Evolutionary conservation across 257 asterid species (phyloP).

Genomic region (Jaltomata sinuosa): DNA sequence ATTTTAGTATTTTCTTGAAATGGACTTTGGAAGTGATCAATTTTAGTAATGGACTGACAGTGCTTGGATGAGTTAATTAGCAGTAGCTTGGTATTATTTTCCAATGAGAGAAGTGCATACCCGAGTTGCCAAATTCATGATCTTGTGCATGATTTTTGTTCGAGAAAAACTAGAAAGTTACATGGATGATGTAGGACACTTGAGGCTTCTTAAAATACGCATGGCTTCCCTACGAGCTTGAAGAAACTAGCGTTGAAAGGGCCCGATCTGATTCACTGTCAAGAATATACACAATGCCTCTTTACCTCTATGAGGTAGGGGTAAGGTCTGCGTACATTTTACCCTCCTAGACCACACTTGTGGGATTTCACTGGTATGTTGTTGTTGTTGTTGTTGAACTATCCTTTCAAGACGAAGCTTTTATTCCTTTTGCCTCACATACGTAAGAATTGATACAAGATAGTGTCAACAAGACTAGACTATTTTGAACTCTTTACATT

Average conservation of each 20-base stretch:
- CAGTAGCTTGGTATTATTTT: conserved; percentile 13
- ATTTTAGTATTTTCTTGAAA: too few species aligned
- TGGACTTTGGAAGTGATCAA: too few species aligned
- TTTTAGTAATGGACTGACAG: too few species aligned
- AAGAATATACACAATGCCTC: too few species aligned
- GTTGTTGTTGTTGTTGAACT: not conserved
- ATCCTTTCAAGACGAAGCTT: too few species aligned
- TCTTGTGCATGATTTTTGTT: conserved; percentile 9
- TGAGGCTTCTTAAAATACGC: too few species aligned
- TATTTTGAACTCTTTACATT: not conserved
- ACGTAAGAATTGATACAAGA: not conserved
- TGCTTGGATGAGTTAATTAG: conserved; percentile 9
- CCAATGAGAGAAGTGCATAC: conserved; percentile 4
- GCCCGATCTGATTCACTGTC: too few species aligned
- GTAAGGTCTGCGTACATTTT: too few species aligned
- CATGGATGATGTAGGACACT: too few species aligned
- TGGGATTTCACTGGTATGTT: not conserved
- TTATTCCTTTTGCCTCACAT: not conserved
- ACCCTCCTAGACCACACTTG: not conserved
- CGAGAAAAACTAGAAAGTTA: conserved; percentile 8
- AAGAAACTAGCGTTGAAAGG: too few species aligned
- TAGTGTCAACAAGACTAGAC: not conserved
- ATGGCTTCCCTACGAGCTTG: too few species aligned
- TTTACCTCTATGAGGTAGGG: not conserved
- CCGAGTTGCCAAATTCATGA: conserved; percentile 12